Conservation (phyloP, 2,329 filamentous ascomycete species). For the Botrytis squamosa region DNA sequence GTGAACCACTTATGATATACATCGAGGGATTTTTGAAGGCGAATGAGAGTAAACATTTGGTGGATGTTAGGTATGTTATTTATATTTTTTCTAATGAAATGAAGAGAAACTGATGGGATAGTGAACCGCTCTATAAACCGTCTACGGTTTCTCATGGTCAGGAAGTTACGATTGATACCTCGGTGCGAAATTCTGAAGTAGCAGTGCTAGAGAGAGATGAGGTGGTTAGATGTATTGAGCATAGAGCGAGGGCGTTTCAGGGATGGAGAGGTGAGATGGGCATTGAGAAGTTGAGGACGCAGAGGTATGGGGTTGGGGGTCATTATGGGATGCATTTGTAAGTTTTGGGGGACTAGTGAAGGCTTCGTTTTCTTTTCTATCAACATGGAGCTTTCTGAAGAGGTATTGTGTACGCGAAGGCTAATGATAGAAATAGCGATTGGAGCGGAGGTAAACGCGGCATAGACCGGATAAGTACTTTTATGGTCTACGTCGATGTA, state of each 20-base stretch:
- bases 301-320: slow-evolving; percentile 58
- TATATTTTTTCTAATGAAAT: not conserved
- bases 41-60: slow-evolving; percentile 50
- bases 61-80: slow-evolving; percentile 50
- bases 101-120: slow-evolving; percentile 28
- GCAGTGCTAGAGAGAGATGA: slow-evolving; percentile 47
- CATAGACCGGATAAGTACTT: slow-evolving; percentile 51
- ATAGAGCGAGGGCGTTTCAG: slow-evolving; percentile 57
- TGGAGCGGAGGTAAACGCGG: slow-evolving; percentile 48
- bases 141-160: slow-evolving; percentile 54
- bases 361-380: not conserved
- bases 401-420: not conserved
- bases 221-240: slow-evolving; percentile 57
- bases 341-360: not conserved
- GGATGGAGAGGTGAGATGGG: slow-evolving; percentile 58
- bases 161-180: slow-evolving; percentile 47
- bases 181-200: slow-evolving; percentile 52
- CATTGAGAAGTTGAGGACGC: slow-evolving; percentile 60
- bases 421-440: slow-evolving; percentile 53
- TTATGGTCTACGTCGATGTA: slow-evolving; percentile 59
- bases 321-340: slow-evolving; percentile 46
- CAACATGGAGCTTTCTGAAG: not conserved
- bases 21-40: slow-evolving; percentile 54
- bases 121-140: slow-evolving; percentile 50
- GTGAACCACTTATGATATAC: slow-evolving; percentile 56